Percentiles rank a stretch among this genome's conserved stretches.
Evolutionary conservation across 768 basidiomycete species (phyloP).

Genomic region (Suillus luteus): DNA sequence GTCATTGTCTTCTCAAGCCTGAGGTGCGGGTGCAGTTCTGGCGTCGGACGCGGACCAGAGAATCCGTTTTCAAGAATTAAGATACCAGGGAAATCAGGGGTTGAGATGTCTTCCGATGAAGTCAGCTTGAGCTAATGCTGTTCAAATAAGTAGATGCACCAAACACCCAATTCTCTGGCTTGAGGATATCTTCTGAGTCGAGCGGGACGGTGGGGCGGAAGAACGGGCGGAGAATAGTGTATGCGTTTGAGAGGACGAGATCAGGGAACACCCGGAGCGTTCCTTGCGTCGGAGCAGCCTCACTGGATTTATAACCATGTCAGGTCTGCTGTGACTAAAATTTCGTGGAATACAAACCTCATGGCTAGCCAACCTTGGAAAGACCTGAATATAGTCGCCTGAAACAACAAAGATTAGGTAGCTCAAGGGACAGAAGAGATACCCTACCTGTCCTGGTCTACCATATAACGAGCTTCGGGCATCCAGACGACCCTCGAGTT

Average conservation of each 20-base stretch:
- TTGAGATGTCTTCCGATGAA: conserved; percentile 43
- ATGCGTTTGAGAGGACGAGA: conserved; percentile 65
- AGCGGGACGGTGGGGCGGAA: conserved; percentile 52
- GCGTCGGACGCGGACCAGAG: conserved; percentile 50
- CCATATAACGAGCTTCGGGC: conserved; percentile 69
- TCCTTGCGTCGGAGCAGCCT: conserved; percentile 70
- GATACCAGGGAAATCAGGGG: conserved; percentile 57
- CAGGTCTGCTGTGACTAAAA: not conserved
- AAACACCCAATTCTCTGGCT: conserved; percentile 56
- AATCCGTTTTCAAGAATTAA: conserved; percentile 26
- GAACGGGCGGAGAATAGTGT: conserved; percentile 76
- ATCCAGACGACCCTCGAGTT: conserved; percentile 57
- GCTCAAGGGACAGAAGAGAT: conserved; percentile 7
- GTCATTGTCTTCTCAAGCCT: conserved; percentile 65
- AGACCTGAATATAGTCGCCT: conserved; percentile 56
- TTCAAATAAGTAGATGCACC: conserved; percentile 30
- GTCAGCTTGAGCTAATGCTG: not conserved
- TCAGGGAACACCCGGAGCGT: conserved; percentile 71
- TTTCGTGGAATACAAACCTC: conserved; percentile 41
- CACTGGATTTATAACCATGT: conserved; percentile 34
- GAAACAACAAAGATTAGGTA: conserved; percentile 9
- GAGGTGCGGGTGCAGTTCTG: conserved; percentile 67
- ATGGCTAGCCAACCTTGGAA: conserved; percentile 80
- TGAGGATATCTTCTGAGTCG: conserved; percentile 43
- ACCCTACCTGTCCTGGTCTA: conserved; percentile 47